Evolutionary conservation across 306 rosid species (phyloP).

Genomic region (Prunus mongolica): DNA sequence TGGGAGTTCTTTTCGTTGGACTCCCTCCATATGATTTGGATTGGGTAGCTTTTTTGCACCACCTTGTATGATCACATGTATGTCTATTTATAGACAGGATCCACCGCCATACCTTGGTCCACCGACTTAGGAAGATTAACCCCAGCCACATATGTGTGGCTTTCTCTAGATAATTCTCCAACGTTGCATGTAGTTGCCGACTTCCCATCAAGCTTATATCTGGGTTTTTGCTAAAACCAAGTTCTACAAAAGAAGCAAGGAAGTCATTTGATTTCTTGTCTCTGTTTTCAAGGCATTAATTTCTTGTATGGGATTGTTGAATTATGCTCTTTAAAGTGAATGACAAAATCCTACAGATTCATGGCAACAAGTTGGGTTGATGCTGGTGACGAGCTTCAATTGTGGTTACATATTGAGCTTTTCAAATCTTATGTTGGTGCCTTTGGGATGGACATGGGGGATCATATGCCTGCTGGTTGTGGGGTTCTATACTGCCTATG

Average conservation of each 20-base stretch:
- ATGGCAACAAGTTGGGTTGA: slow-evolving; percentile 67
- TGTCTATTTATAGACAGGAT: no score
- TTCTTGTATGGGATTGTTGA: not conserved
- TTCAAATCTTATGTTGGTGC: slow-evolving; percentile 47
- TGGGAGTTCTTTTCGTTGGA: no score
- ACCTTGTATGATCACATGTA: no score
- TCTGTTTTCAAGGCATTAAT: not conserved
- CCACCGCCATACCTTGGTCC: no score
- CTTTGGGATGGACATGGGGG: slow-evolving; percentile 68
- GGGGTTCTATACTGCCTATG: slow-evolving; percentile 57
- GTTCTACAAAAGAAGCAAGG: no score
- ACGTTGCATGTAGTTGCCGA: no score
- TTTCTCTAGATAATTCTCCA: no score
- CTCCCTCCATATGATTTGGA: no score
- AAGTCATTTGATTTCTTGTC: not conserved
- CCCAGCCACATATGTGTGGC: no score
- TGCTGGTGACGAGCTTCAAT: slow-evolving; percentile 46
- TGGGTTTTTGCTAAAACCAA: not conserved
- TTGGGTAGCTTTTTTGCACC: no score
- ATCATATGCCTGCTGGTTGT: slow-evolving; percentile 36
- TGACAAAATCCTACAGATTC: slow-evolving; percentile 33
- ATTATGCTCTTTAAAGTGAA: no score
- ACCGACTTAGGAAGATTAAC: no score
- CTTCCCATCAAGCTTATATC: not conserved
- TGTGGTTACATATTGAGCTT: slow-evolving; percentile 54